Evolutionary conservation across 2,329 filamentous ascomycete species (phyloP), one percentile per base, ranked within the genome.

Genomic region (Cytospora paraplurivora): DNA sequence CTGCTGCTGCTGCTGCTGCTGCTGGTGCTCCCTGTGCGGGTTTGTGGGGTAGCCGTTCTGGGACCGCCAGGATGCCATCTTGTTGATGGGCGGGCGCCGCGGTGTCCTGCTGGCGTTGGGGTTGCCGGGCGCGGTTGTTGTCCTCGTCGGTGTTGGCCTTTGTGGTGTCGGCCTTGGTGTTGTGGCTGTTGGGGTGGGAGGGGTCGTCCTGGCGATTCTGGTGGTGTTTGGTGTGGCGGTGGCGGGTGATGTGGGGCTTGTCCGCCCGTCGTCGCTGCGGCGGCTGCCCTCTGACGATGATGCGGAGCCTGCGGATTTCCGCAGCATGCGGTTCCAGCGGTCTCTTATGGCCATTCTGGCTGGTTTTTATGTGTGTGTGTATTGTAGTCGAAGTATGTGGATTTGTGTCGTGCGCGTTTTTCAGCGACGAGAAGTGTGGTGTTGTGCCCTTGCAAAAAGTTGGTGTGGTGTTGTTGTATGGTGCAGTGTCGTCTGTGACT

Each of bases 271-370:
- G 34, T 62, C 60, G 60, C 53, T 62, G 12, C 53, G 60, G 4
- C 52, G 44, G 13, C 44, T 27, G 27, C 27, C 27, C 27, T 27
- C 49, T 51, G 55, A 63, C 32, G 64, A 56, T 15, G 63, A 63
- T 17, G 64, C 63, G 38, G 58, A 63, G 35, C 53, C 51, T 15
- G 37, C 19, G 53, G 64, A 66, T 34, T 63, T 66, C 35, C 61
- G 64, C 33, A 66, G 32, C 35, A 66, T 63, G 51, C 64, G 64
- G 56, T 56, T 63, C 55, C 62, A 63, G 33, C 41, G 53, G 15
- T 66, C 64, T 59, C 64, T 47, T 44, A 66, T 63, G n/a, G 64
- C 61, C 64, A 66, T 66, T 7, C 8, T 52, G 27, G 35, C 1
- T 17, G 34, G 41, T 19, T 19, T 35, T 27, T 32, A 7, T 21